Conservation (phyloP, 176 grass and related monocot genomes). For the Eragrostis curvula region DNA sequence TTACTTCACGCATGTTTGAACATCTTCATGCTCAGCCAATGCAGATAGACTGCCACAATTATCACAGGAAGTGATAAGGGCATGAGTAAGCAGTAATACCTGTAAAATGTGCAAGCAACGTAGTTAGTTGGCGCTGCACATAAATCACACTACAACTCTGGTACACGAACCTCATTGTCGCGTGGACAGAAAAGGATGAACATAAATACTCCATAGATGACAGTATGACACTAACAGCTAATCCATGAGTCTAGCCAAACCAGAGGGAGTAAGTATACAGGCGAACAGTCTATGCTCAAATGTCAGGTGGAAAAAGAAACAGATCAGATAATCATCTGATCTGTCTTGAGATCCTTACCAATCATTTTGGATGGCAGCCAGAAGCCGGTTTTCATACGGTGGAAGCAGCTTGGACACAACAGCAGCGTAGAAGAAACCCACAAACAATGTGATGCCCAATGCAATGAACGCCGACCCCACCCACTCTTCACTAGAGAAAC, state of each 20-base stretch:
- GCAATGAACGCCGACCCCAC: conserved; percentile 16
- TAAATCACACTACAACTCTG: neutral
- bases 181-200: neutral
- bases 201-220: neutral
- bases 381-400: conserved; percentile 42
- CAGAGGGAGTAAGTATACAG: too few relatives aligned
- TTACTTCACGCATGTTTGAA: conserved; percentile 80
- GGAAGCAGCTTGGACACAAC: conserved; percentile 63
- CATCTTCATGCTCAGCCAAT: conserved; percentile 92
- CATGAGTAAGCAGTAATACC: conserved; percentile 78
- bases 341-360: conserved; percentile 35
- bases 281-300: neutral
- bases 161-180: neutral
- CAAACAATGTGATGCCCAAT: conserved; percentile 43
- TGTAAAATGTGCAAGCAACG: conserved; percentile 33
- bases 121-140: neutral
- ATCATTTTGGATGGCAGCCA: conserved; percentile 56
- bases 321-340: neutral
- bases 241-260: neutral
- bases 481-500: conserved; percentile 16
- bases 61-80: conserved; percentile 73
- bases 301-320: neutral
- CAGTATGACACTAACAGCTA: neutral
- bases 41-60: conserved; percentile 69
- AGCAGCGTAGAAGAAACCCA: conserved; percentile 45